Evolutionary conservation across 1,284 basidiomycete genomes (phyloP).

Genomic region (Marasmius tenuissimus): DNA sequence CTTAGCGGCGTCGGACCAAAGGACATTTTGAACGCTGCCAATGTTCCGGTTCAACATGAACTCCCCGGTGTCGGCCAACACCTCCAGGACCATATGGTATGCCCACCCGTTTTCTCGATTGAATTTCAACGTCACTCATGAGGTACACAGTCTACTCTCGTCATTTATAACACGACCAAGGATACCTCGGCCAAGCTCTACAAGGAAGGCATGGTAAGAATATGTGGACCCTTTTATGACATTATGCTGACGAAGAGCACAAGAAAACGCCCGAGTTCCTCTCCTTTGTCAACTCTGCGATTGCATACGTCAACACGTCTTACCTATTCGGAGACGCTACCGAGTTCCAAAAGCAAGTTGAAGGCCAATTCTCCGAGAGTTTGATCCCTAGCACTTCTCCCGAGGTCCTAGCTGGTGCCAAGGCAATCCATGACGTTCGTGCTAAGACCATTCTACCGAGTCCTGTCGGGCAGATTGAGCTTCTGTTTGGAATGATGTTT

Average conservation of each 20-base stretch:
- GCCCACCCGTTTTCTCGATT: conserved; percentile 13
- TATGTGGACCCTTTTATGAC: background rate
- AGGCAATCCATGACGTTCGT: conserved; percentile 24
- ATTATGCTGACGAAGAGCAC: background rate
- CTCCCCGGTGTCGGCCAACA: conserved; percentile 71
- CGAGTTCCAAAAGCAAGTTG: conserved; percentile 22
- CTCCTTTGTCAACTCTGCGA: conserved; percentile 33
- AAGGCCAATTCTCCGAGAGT: conserved; percentile 29
- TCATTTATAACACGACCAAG: conserved; percentile 16
- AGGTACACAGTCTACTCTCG: background rate
- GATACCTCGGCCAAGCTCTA: conserved; percentile 15
- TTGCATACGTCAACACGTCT: conserved; percentile 54
- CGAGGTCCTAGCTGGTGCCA: conserved; percentile 21
- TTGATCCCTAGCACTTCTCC: conserved; percentile 19
- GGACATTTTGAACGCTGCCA: conserved; percentile 43
- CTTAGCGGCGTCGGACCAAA: conserved; percentile 63
- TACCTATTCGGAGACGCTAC: conserved; percentile 36
- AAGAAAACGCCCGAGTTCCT: conserved; percentile 26
- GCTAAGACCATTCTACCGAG: conserved; percentile 16
- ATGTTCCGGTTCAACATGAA: conserved; percentile 41
- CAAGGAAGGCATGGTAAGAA: background rate
- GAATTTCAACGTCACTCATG: background rate
- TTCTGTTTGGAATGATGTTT: conserved; percentile 45
- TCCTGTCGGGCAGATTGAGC: conserved; percentile 45
- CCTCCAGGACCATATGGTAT: conserved; percentile 58